A percentile compares a stretch with the other conserved stretches of the same genome.
phyloP scores from a whole-genome alignment of 2,329 filamentous ascomycete species.

The Monosporascus sp. region DNA sequence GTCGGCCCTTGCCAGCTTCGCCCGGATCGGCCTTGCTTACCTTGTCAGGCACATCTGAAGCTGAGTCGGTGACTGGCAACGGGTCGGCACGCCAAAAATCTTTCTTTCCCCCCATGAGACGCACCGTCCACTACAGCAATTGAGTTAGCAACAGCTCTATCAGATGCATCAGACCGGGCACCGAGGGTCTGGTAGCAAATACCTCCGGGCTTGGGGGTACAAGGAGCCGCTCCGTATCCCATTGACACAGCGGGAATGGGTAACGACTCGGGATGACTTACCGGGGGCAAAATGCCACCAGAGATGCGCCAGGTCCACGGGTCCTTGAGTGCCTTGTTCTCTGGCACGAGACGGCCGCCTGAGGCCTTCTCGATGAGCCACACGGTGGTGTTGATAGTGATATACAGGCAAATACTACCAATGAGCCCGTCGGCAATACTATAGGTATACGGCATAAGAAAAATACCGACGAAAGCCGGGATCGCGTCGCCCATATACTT shows the following conservation, averaged over 20 bases:
- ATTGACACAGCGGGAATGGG: not conserved
- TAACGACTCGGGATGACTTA: not conserved
- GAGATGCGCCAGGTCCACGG: conserved; percentile 73
- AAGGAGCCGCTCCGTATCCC: too few relatives aligned
- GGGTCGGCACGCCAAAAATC: conserved; percentile 60
- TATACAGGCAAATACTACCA: conserved; percentile 71
- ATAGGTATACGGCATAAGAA: conserved; percentile 86
- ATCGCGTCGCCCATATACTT: conserved; percentile 76
- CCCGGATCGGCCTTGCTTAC: conserved; percentile 5
- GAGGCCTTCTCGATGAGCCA: conserved; percentile 63
- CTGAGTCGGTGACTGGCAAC: conserved; percentile 13
- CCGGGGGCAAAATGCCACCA: conserved; percentile 65
- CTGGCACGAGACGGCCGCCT: conserved; percentile 65
- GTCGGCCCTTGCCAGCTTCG: not conserved
- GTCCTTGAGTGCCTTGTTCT: conserved; percentile 71
- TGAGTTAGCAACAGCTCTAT: not conserved
- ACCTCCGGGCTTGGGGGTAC: too few relatives aligned
- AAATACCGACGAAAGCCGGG: conserved; percentile 78
- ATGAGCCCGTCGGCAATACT: conserved; percentile 84
- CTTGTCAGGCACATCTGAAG: conserved; percentile 11
- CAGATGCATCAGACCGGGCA: too few relatives aligned
- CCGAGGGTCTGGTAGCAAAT: too few relatives aligned
- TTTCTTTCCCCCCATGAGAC: conserved; percentile 60
- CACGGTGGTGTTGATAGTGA: conserved; percentile 65
- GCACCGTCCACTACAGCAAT: conserved; percentile 52